Evolutionary conservation across 139 green algal genomes (phyloP).

Genomic region (Chlorella sp.): DNA sequence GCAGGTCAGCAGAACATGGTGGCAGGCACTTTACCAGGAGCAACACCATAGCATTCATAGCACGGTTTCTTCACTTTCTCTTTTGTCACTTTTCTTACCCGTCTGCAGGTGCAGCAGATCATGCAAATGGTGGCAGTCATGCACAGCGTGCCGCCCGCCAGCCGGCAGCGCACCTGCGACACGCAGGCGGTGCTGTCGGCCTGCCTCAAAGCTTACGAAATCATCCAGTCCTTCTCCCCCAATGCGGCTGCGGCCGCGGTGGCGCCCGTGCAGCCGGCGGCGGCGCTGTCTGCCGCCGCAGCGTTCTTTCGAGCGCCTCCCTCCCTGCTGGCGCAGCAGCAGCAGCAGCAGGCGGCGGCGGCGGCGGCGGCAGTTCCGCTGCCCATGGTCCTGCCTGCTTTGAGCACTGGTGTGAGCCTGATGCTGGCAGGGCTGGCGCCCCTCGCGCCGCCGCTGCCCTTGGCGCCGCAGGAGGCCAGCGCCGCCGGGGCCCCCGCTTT

Average conservation of each 20-base stretch:
- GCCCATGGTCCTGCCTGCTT: background rate
- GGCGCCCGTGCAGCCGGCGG: background rate
- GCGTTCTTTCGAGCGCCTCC: constrained; percentile 19
- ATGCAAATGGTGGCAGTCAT: background rate
- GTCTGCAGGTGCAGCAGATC: constrained; percentile 18
- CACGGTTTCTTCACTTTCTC: too few species aligned
- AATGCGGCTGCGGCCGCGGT: background rate
- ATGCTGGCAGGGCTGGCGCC: background rate
- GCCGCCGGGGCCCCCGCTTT: background rate
- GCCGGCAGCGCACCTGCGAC: constrained; percentile 13
- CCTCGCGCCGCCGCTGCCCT: too few species aligned
- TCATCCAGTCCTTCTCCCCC: constrained; percentile 21
- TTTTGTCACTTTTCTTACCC: too few species aligned
- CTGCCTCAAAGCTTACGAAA: constrained; percentile 27
- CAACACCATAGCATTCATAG: too few species aligned
- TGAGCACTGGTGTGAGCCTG: too few species aligned
- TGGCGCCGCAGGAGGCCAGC: background rate
- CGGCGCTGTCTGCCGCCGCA: background rate
- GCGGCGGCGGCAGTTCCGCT: background rate
- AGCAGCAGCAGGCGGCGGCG: background rate
- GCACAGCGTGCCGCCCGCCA: background rate
- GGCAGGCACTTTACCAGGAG: too few species aligned
- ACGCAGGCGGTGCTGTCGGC: constrained; percentile 14
- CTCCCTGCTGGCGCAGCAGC: background rate
- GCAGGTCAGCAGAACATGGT: too few species aligned